A percentile compares a stretch with the other conserved stretches of the same genome.
Evolutionary conservation across 2,329 filamentous ascomycete genomes (phyloP).

Genomic region (Microdochium bolleyi): DNA sequence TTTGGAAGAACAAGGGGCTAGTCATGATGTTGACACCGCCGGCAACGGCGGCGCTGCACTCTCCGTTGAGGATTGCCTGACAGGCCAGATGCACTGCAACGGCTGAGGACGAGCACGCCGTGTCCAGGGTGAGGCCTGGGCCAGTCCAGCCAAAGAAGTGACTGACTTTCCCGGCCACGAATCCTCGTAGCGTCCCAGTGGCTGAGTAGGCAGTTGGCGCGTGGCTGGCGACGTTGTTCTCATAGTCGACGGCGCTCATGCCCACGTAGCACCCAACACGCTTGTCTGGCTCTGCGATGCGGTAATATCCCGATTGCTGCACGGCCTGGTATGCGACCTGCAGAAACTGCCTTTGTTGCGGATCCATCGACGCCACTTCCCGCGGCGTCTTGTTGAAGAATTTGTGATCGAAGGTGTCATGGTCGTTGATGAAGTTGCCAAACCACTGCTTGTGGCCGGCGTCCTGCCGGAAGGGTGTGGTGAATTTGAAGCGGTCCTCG

Average conservation of each 20-base stretch:
- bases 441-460: constrained; percentile 15
- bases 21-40: constrained; percentile 22
- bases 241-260: constrained; percentile 25
- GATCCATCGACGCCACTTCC: constrained; percentile 9
- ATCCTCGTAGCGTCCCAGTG: constrained; percentile 15
- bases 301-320: constrained; percentile 17
- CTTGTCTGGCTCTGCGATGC: constrained; percentile 1
- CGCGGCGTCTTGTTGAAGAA: constrained; percentile 14
- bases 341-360: constrained; percentile 10
- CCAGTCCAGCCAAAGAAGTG: constrained; percentile 27
- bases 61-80: constrained; percentile 16
- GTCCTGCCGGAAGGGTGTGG: constrained; percentile 10
- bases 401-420: constrained; percentile 16
- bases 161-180: constrained; percentile 18
- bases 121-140: constrained; percentile 21
- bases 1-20: constrained; percentile 10
- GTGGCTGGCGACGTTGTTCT: constrained; percentile 28
- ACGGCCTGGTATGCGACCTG: constrained; percentile 16
- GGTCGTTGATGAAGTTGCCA: constrained; percentile 14
- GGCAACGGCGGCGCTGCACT: constrained; percentile 20
- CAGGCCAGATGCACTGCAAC: constrained; percentile 29
- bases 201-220: constrained; percentile 25
- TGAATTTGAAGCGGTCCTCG: constrained; percentile 12
- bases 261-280: constrained; percentile 30
- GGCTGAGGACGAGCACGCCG: constrained; percentile 27